Percentiles rank a stretch among this genome's conserved stretches.
These are phyloP conservation scores for Amylostereum chailletii DNA, from an alignment of 1,284 basidiomycete genomes.

Conservation along the genomic window DNA sequence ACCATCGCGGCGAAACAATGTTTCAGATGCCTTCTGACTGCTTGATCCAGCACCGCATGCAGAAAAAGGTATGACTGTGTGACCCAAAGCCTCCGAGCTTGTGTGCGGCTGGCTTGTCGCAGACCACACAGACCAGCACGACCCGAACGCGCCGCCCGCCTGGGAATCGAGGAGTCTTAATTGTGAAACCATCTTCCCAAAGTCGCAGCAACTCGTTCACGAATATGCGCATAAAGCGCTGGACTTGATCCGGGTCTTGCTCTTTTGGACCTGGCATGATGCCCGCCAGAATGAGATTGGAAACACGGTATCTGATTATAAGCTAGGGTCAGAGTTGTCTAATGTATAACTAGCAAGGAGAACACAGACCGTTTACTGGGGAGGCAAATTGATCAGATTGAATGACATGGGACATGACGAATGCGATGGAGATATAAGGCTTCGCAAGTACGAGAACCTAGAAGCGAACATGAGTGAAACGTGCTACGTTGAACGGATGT, in stretches of 20 bases:
- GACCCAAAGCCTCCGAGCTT: conserved; percentile 26
- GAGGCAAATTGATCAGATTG: conserved; percentile 20
- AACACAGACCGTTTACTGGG: conserved; percentile 15
- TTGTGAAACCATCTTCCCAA: conserved; percentile 17
- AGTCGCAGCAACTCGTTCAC: conserved; percentile 24
- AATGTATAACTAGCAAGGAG: conserved; percentile 1
- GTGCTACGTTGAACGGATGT: not conserved
- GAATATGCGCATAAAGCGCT: conserved; percentile 18
- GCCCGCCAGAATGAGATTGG: conserved; percentile 20
- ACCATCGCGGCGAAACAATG: conserved; percentile 11
- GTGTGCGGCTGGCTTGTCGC: conserved; percentile 28
- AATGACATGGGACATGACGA: conserved; percentile 24
- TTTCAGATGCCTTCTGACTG: conserved; percentile 11
- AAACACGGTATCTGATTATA: conserved; percentile 18
- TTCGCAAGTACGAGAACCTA: conserved; percentile 26
- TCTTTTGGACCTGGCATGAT: conserved; percentile 30
- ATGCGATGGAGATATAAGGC: conserved; percentile 23
- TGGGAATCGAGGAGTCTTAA: conserved; percentile 14
- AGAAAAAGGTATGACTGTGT: conserved; percentile 23
- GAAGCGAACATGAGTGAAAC: not conserved
- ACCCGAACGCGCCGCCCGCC: conserved; percentile 21
- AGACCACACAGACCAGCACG: conserved; percentile 22
- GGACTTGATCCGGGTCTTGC: conserved; percentile 21
- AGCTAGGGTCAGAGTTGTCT: not conserved
- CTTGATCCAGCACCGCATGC: conserved; percentile 23